Conservation (phyloP, 768 basidiomycete genomes). For the Tylopilus vinaceipallidus region DNA sequence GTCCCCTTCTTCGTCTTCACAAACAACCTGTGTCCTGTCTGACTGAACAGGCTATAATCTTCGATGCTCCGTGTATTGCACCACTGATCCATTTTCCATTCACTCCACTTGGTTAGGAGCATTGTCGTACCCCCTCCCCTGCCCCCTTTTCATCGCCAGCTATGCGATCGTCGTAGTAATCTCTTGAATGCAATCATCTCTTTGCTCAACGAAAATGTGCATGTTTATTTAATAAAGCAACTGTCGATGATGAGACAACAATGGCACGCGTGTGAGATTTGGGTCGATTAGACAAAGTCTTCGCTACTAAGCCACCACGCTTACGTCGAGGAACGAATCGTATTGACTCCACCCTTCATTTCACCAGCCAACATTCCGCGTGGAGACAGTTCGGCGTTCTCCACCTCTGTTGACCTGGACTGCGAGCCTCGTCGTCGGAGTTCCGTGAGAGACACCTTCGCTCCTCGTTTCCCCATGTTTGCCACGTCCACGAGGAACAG, state of each 20-base stretch:
- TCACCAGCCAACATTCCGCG: conserved; percentile 21
- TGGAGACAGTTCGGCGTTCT: conserved; percentile 22
- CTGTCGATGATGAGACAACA: no score
- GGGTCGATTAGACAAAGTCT: no score
- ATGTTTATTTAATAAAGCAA: no score
- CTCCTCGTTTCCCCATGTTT: conserved; percentile 19
- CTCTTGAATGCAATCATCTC: conserved; percentile 1
- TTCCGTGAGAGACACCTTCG: background rate
- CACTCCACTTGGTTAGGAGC: conserved; percentile 44
- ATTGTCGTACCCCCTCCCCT: conserved; percentile 47
- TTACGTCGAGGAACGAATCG: background rate
- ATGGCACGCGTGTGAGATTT: no score
- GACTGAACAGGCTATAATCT: conserved; percentile 29
- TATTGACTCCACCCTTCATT: background rate
- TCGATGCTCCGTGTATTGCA: conserved; percentile 44
- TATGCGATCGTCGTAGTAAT: background rate
- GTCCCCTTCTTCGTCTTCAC: conserved; percentile 4
- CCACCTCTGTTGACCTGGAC: conserved; percentile 31
- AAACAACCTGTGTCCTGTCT: conserved; percentile 1
- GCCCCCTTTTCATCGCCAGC: background rate
- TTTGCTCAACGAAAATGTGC: no score
- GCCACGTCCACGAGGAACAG: conserved; percentile 37
- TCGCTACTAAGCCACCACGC: no score
- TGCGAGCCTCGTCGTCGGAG: conserved; percentile 25
- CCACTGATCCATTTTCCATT: conserved; percentile 4